A percentile compares a stretch with the other conserved stretches of the same genome.
Conservation (phyloP, 2,329 filamentous ascomycete species). For the Botrytis aclada region DNA sequence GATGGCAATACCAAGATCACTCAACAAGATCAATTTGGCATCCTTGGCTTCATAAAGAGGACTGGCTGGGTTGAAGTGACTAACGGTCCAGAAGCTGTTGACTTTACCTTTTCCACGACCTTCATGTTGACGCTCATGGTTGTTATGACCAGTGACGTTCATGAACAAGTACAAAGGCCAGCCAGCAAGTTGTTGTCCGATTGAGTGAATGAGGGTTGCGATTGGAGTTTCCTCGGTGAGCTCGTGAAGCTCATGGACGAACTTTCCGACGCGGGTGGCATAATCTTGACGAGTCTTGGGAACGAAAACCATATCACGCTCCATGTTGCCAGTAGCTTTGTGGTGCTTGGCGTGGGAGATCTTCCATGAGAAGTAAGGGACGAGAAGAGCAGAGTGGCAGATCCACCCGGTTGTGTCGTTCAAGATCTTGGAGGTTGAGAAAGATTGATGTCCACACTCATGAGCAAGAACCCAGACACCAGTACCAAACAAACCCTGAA, state of each 20-base stretch:
- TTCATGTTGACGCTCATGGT: constrained; percentile 85
- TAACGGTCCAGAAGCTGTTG: constrained; percentile 84
- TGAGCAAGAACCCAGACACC: constrained; percentile 96
- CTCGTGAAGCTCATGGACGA: constrained; percentile 80
- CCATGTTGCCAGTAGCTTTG: constrained; percentile 96
- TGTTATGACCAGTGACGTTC: constrained; percentile 96
- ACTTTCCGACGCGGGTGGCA: constrained; percentile 68
- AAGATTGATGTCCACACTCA: constrained; percentile 96
- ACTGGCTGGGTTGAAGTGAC: constrained; percentile 88
- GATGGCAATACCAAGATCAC: constrained; percentile 72
- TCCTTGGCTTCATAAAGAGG: constrained; percentile 92
- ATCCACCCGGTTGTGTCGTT: constrained; percentile 94
- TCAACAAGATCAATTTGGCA: constrained; percentile 79
- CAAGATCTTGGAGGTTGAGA: constrained; percentile 85
- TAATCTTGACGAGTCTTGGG: constrained; percentile 84
- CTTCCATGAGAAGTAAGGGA: constrained; percentile 99
- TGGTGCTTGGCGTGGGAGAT: constrained; percentile 99
- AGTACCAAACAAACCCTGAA: constrained; percentile 91
- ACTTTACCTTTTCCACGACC: constrained; percentile 89
- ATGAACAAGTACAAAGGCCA: constrained; percentile 89
- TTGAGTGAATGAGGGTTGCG: constrained; percentile 67
- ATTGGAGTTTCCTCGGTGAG: constrained; percentile 93
- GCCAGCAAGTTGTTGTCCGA: constrained; percentile 84
- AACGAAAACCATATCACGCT: constrained; percentile 99
- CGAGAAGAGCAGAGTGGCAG: constrained; percentile 81